Evolutionary conservation across 1,284 basidiomycete species (phyloP), one percentile per base, ranked within the genome.

Genomic region (Kwoniella shivajii): DNA sequence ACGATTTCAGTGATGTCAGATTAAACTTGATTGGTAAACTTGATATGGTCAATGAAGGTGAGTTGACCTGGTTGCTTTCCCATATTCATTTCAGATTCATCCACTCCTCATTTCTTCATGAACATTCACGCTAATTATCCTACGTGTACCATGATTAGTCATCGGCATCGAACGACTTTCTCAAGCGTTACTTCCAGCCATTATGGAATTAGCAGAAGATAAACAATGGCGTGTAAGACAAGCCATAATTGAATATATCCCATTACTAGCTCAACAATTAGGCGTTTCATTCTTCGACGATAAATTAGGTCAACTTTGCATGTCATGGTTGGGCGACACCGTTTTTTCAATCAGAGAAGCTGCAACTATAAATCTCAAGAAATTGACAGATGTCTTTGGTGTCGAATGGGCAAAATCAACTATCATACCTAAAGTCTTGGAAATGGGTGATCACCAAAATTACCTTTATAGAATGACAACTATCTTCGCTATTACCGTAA

Each of bases 161-260:
- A 99, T 99, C 65, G 96, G 97, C 45, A 97, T 99, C 71, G 92
- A 98, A 60, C 84, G 94, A 20, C 82, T 99, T 45, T 94, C 93
- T 5, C 93, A 97, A 73, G 96, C 92, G 60, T 86, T 99, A 36
- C 84, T 99, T 22, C 96, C 96, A 7, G 96, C 96, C 31, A 99
- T 99, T 67, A 91, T 99, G 67, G 92, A 98, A 76, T 82, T 99
- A 43, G 95, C 96, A 24, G 96, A 99, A 79, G 96, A 99, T 83
- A 99, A 99, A 80, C 97, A 97, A 67, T 99, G 96, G 96, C 89
- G 96, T 48, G 96, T 99, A 39, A 88, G 96, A 67, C 96, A 99
- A 80, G 96, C 96, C 14, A 99, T 99, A 80, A 99, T 99, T 79
- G 96, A 99, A 79, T 98, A 99, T 80, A 98, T 85, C 87, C 79